Percentiles rank a stretch among this genome's conserved stretches.
phyloP scores from a whole-genome alignment of 495 filamentous ascomycete species.

The Hypoxylon fragiforme region DNA sequence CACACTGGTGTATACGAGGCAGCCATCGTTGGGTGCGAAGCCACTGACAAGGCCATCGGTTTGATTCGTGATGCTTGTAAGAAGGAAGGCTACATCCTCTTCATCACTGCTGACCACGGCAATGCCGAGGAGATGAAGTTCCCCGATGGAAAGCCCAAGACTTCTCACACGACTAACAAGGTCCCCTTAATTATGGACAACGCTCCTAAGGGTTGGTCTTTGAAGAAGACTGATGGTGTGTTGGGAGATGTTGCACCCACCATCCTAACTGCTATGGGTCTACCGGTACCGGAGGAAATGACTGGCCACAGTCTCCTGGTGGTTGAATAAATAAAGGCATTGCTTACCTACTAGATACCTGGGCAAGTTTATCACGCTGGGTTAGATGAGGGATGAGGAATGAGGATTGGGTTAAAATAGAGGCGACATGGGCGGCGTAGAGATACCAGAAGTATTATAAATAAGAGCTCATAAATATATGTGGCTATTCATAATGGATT shows the following conservation, averaged over 20 bases:
- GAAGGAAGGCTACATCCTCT: conserved; percentile 85
- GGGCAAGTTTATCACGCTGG: background rate
- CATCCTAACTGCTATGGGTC: conserved; percentile 84
- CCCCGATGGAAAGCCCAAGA: conserved; percentile 92
- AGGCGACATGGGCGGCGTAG: conserved; percentile 25
- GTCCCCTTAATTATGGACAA: conserved; percentile 99
- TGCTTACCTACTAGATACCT: no score
- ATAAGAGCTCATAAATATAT: no score
- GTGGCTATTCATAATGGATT: conserved; percentile 19
- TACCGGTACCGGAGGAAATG: conserved; percentile 91
- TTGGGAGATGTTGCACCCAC: conserved; percentile 96
- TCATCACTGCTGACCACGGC: conserved; percentile 94
- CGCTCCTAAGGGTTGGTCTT: conserved; percentile 82
- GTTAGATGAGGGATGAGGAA: background rate
- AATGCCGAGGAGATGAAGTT: conserved; percentile 99
- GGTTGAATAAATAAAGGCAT: conserved; percentile 55
- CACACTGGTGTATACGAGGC: conserved; percentile 97
- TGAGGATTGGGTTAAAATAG: conserved; percentile 27
- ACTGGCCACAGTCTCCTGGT: conserved; percentile 79
- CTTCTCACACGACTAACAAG: conserved; percentile 94
- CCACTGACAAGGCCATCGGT: conserved; percentile 92
- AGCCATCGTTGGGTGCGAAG: conserved; percentile 80
- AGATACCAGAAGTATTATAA: conserved; percentile 28
- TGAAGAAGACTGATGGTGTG: conserved; percentile 82
- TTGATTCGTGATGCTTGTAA: conserved; percentile 90